Percentiles rank a stretch among this genome's conserved stretches.
These are phyloP conservation scores for Paxillus involutus DNA, from an alignment of 768 basidiomycete species.

Conservation along the genomic window DNA sequence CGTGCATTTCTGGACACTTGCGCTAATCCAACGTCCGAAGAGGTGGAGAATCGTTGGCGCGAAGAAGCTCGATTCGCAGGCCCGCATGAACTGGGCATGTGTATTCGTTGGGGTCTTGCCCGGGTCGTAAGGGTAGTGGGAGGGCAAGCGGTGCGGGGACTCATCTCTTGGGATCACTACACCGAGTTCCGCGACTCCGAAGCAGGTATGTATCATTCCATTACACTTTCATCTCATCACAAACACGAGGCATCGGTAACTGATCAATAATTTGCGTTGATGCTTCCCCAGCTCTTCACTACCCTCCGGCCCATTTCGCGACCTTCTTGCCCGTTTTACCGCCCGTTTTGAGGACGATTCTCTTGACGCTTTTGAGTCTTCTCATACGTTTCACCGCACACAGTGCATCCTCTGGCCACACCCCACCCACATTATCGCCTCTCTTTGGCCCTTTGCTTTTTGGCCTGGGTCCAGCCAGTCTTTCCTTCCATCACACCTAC, in stretches of 20 bases:
- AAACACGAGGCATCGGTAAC: constrained; percentile 18
- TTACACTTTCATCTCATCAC: constrained; percentile 21
- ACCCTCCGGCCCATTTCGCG: constrained; percentile 71
- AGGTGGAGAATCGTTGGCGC: constrained; percentile 59
- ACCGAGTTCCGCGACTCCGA: constrained; percentile 80
- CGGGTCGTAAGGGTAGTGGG: constrained; percentile 70
- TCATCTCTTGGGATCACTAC: constrained; percentile 86
- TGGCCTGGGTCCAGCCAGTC: constrained; percentile 60
- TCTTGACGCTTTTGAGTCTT: constrained; percentile 75
- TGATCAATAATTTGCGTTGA: constrained; percentile 21
- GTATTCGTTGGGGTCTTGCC: constrained; percentile 89
- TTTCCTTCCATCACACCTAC: constrained; percentile 59
- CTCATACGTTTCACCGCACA: constrained; percentile 82
- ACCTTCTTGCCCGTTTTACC: constrained; percentile 59
- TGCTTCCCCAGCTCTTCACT: constrained; percentile 47
- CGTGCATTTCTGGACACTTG: constrained; percentile 77
- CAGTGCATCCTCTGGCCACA: constrained; percentile 83
- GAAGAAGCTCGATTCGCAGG: constrained; percentile 85
- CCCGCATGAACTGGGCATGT: constrained; percentile 88
- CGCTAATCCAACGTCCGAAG: constrained; percentile 28
- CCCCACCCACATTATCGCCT: constrained; percentile 85
- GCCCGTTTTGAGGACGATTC: constrained; percentile 54
- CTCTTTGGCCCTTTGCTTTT: constrained; percentile 90
- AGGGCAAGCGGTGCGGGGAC: constrained; percentile 75
- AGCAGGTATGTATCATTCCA: constrained; percentile 55